These are phyloP conservation scores for Croton laevigatus DNA, from an alignment of 441 rosid genomes.

Conservation along the genomic window DNA sequence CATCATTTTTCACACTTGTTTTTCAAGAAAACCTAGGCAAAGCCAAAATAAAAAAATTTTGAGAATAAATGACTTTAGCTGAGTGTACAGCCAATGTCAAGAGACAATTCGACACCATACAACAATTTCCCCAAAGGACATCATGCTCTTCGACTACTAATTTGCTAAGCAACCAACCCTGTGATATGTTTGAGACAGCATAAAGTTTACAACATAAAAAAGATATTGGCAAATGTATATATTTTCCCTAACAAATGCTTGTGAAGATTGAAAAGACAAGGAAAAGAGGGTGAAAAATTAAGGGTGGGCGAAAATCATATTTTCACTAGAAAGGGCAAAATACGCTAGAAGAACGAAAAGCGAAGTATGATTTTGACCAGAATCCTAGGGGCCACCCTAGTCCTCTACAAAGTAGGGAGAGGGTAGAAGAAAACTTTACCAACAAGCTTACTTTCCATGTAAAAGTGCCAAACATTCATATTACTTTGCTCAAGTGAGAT, in stretches of 20 bases:
- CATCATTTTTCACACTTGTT: not conserved
- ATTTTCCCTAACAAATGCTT: not conserved
- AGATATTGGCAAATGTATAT: not conserved
- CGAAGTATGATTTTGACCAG: too few species aligned
- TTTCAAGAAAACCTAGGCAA: not conserved
- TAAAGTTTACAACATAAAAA: too few species aligned
- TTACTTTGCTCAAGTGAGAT: not conserved
- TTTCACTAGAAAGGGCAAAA: not conserved
- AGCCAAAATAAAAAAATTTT: not conserved
- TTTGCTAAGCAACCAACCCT: not conserved
- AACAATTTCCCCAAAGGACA: not conserved
- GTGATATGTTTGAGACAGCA: too few species aligned
- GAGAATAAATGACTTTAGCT: not conserved
- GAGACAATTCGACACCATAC: not conserved
- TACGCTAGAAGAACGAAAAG: not conserved
- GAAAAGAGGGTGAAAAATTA: not conserved
- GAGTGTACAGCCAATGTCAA: not conserved
- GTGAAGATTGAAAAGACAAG: not conserved
- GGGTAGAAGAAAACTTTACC: not conserved
- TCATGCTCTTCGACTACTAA: not conserved
- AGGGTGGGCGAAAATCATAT: not conserved
- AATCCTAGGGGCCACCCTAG: not conserved
- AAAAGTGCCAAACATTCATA: not conserved
- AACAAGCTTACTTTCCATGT: not conserved
- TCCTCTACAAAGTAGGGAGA: not conserved